Percentiles rank a stretch among this genome's conserved stretches.
These are phyloP conservation scores for Ormosia emarginata DNA, from an alignment of 306 rosid species.

Conservation along the genomic window DNA sequence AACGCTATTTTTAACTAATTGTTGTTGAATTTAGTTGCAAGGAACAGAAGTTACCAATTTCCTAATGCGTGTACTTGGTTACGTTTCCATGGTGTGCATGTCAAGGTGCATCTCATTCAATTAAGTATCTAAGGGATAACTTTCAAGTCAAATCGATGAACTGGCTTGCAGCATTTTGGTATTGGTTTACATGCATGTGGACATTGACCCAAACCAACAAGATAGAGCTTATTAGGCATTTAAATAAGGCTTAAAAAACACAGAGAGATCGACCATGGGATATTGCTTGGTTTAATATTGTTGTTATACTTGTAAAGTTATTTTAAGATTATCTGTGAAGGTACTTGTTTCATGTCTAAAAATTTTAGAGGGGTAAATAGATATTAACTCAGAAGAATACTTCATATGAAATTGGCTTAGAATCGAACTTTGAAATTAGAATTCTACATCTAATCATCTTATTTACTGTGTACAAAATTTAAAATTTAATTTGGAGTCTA, in stretches of 20 bases:
- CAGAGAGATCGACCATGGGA: background rate
- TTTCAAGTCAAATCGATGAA: constrained; percentile 4
- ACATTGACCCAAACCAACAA: background rate
- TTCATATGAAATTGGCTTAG: no score
- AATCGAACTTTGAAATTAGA: no score
- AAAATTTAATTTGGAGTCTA: no score
- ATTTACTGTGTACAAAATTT: no score
- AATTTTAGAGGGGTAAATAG: no score
- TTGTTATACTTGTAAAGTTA: background rate
- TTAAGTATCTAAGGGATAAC: background rate
- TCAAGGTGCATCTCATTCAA: background rate
- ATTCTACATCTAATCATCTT: no score
- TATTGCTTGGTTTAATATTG: background rate
- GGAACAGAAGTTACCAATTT: background rate
- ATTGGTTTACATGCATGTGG: background rate
- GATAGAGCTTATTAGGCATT: background rate
- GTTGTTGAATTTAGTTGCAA: background rate
- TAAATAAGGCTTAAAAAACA: background rate
- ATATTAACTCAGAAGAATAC: no score
- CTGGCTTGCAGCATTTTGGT: background rate
- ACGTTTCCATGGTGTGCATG: background rate
- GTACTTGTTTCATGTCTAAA: no score
- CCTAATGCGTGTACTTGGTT: background rate
- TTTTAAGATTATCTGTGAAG: background rate
- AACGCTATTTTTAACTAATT: background rate